Evolutionary conservation across 2,329 filamentous ascomycete genomes (phyloP).

Genomic region (Drechslerella dactyloides): DNA sequence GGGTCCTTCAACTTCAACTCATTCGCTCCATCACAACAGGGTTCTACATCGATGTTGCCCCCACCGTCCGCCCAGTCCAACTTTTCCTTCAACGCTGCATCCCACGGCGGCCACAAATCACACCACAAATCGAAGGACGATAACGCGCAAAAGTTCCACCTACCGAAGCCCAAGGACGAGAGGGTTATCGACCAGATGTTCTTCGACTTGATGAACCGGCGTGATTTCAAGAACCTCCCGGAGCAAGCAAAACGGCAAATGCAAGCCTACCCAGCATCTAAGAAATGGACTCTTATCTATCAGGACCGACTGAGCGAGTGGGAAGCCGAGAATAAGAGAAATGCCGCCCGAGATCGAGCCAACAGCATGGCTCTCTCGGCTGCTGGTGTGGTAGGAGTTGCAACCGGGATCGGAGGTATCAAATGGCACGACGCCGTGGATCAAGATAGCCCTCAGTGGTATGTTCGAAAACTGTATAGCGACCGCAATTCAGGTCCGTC

Average conservation of each 20-base stretch:
- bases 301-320: slow-evolving; percentile 92
- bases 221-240: slow-evolving; percentile 95
- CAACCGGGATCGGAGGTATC: slow-evolving; percentile 71
- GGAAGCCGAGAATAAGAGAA: slow-evolving; percentile 91
- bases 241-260: slow-evolving; percentile 95
- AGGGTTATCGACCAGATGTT: slow-evolving; percentile 89
- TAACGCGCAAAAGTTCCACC: slow-evolving; percentile 61
- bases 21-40: background rate
- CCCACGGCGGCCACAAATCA: slow-evolving; percentile 21
- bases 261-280: slow-evolving; percentile 89
- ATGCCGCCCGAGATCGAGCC: slow-evolving; percentile 74
- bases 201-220: slow-evolving; percentile 90
- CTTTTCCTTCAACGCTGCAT: slow-evolving; percentile 37
- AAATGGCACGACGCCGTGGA: slow-evolving; percentile 70
- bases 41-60: slow-evolving; percentile 8
- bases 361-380: slow-evolving; percentile 63
- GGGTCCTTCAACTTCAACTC: slow-evolving; percentile 40
- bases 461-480: slow-evolving; percentile 87
- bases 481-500: slow-evolving; percentile 70
- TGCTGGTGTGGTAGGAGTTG: slow-evolving; percentile 44
- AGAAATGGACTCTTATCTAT: slow-evolving; percentile 97
- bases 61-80: slow-evolving; percentile 29
- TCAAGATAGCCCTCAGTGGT: slow-evolving; percentile 97
- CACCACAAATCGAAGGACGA: slow-evolving; percentile 32
- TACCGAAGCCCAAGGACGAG: slow-evolving; percentile 79